Evolutionary conservation across 2,329 filamentous ascomycete species (phyloP).

Genomic region (Talaromyces sp.): DNA sequence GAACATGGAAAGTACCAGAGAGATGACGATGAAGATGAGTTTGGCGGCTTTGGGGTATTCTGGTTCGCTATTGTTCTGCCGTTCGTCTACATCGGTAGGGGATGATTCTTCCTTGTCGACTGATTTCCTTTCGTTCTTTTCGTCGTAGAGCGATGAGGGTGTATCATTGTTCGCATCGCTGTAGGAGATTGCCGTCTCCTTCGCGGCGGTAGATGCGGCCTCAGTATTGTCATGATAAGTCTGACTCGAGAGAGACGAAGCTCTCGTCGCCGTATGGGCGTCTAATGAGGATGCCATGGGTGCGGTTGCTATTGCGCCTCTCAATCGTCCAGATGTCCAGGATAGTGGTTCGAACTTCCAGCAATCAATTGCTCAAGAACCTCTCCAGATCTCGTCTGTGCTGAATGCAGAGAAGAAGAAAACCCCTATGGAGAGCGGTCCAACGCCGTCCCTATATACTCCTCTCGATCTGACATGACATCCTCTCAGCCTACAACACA

Average conservation of each 20-base stretch:
- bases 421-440: not conserved
- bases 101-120: not conserved
- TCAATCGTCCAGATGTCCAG: slow-evolving; percentile 21
- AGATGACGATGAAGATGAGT: slow-evolving; percentile 20
- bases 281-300: slow-evolving; percentile 5
- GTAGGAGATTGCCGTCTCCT: not conserved
- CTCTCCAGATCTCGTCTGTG: not conserved
- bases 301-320: slow-evolving; percentile 17
- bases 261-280: not conserved
- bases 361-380: not conserved
- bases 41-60: slow-evolving; percentile 19
- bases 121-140: not conserved
- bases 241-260: slow-evolving; percentile 17
- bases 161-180: not conserved
- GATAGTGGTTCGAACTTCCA: not conserved
- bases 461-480: not conserved
- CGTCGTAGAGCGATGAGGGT: not conserved
- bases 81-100: not conserved
- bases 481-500: not conserved
- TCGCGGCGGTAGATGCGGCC: not conserved
- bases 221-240: slow-evolving; percentile 9
- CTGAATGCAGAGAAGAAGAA: not conserved
- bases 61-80: slow-evolving; percentile 1
- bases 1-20: slow-evolving; percentile 22
- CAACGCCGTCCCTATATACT: not conserved